Evolutionary conservation across 169 alveolate genomes (phyloP).

Genomic region (Eimeria acervulina): DNA sequence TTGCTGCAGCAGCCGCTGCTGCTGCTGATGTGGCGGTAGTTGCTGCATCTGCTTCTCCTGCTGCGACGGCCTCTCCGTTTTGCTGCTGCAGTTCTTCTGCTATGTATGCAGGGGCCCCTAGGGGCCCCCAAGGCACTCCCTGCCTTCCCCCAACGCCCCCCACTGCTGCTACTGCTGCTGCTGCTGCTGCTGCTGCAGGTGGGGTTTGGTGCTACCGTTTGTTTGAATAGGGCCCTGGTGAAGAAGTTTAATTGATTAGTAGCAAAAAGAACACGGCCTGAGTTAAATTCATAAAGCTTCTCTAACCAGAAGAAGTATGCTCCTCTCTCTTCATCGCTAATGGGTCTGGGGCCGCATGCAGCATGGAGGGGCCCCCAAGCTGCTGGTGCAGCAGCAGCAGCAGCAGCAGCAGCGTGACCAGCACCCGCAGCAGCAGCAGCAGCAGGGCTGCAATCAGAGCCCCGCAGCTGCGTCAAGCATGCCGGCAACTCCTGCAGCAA

Average conservation of each 20-base stretch:
- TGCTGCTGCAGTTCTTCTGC: background rate
- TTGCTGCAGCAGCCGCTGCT: too few species aligned
- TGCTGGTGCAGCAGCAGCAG: background rate
- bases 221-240: slow-evolving; percentile 55
- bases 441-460: background rate
- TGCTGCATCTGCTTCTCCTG: slow-evolving; percentile 27
- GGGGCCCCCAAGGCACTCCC: slow-evolving; percentile 9
- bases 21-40: background rate
- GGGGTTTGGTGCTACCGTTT: background rate
- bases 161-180: background rate
- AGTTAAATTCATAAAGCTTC: slow-evolving; percentile 64
- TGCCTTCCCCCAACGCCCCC: background rate
- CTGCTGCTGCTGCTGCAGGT: slow-evolving; percentile 24
- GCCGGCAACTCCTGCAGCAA: slow-evolving; percentile 76
- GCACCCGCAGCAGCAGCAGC: slow-evolving; percentile 23
- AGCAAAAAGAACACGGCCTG: slow-evolving; percentile 73
- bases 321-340: slow-evolving; percentile 35
- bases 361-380: slow-evolving; percentile 66
- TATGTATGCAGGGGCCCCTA: background rate
- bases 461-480: background rate
- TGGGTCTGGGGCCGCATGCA: slow-evolving; percentile 75
- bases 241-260: slow-evolving; percentile 72
- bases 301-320: slow-evolving; percentile 78
- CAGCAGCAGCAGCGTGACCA: too few species aligned
- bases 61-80: slow-evolving; percentile 2